Evolutionary conservation across 2,329 filamentous ascomycete species (phyloP), one percentile per base, ranked within the genome.

Genomic region (Claviceps pazoutovae): DNA sequence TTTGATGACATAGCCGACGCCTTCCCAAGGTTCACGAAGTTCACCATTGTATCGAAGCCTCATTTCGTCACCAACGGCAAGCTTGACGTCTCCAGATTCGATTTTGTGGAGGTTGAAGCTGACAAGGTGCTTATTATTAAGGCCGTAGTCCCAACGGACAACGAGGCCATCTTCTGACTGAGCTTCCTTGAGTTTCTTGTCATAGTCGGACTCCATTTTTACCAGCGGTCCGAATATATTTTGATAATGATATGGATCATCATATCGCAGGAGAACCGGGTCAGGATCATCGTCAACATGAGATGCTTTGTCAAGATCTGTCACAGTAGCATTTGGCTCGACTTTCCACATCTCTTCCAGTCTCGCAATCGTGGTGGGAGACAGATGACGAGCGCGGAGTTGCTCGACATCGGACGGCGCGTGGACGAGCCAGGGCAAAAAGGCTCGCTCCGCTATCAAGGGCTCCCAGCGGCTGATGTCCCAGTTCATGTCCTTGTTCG

Each of bases 401-500:
- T 97, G 93, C 70, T 98, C 93, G 59, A 93, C 87, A 64, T 98
- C 94, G 37, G 86, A 87, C 1, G 93, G 93, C 9, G 86, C 76
- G 46, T 83, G 81, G 7, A 98, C 91, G 23, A 98, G 86, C 93
- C 93, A 98, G 41, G 85, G 79, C 39, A 98, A 71, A 65, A 98
- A 98, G 16, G 89, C 93, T 48, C 93, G 88, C 64, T 98, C 93
- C 68, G 96, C 90, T 57, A 98, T 97, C 53, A 98, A 75, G 13
- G 93, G 93, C 66, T 97, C 90, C 93, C 93, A 98, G 64, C 90
- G 83, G 26, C 91, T 95, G 5, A 90, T 94, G 66, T 98, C 93
- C 93, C 93, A 98, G 67, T 93, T 98, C 90, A 98, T 97, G 63
- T 98, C 93, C 70, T 98, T 98, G 58, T 88, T 91, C 37, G 93